Evolutionary conservation across 148 eudicot genomes (phyloP), one percentile per base, ranked within the genome.

Genomic region (Camellia japonica): DNA sequence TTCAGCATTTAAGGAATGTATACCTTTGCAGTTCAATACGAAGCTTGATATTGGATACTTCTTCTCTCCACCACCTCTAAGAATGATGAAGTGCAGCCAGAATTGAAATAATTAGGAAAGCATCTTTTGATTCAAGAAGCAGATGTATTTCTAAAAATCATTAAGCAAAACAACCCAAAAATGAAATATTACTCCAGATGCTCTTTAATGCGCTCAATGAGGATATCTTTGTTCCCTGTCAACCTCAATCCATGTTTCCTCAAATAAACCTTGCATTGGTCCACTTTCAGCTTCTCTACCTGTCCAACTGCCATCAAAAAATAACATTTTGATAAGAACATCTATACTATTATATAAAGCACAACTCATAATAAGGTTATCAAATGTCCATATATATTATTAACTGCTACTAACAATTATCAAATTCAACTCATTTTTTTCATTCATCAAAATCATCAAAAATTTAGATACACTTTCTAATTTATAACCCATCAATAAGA

Each of bases 11-110:
- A 59, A 59, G 43, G 5, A 70, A 64, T 41, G 77, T 82, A 68
- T 81, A 92, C 98, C 98, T 88, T 92, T 92, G 87, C 96, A 93
- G 81, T 90, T 90, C 74, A 92, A 65, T 43, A 87, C 87, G 84
- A 93, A 93, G 86, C 94, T 92, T 7, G 93, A 92, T 9, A 83
- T 78, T 18, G 96, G 98, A 54, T 89, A 93, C 84, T 90, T 93
- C 44, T 61, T 76, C 80, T 90, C 98, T 81, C 95, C 94, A 58
- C 87, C 91, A 58, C 90, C 89, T 76, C 83, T 78, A 14, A 87
- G 54, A 68, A 93, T 88, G 78, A 94, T 93, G 87, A 80, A 64
- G 75, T 41, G 38, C 67, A 73, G 23, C 67, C 71, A 84, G 18
- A 69, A 8, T 71, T 52, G 19, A 65, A 51, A 20, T 55, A 43